These are phyloP conservation scores for Beauveria rudraprayagi DNA, from an alignment of 2,329 filamentous ascomycete species.

Conservation along the genomic window DNA sequence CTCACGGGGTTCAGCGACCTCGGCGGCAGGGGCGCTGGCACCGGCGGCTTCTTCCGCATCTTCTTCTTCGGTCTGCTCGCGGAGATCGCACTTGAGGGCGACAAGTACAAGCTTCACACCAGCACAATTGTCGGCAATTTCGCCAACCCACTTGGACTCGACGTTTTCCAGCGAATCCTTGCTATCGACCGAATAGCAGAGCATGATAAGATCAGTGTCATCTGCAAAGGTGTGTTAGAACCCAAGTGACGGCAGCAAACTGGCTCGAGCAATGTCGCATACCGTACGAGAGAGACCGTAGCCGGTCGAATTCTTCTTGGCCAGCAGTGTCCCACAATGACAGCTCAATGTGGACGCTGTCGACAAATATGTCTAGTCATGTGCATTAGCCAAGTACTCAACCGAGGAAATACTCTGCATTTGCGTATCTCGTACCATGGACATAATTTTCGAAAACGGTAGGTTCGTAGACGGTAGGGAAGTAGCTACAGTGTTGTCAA, in stretches of 20 bases:
- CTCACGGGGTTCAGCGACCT: conserved; percentile 35
- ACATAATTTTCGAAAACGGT: conserved; percentile 99
- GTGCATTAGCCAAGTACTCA: conserved; percentile 11
- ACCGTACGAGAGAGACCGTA: conserved; percentile 93
- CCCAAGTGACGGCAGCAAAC: background rate
- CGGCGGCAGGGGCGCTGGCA: conserved; percentile 27
- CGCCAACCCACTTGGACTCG: conserved; percentile 95
- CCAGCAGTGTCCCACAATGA: conserved; percentile 98
- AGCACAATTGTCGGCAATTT: conserved; percentile 96
- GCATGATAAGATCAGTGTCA: conserved; percentile 96
- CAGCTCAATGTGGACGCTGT: conserved; percentile 92
- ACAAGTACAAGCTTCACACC: conserved; percentile 92
- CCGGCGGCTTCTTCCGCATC: conserved; percentile 52
- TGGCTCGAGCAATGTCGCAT: conserved; percentile 8
- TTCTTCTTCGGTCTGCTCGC: conserved; percentile 67
- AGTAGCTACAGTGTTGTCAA: conserved; percentile 56
- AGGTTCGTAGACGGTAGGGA: conserved; percentile 96
- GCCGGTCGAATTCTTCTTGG: conserved; percentile 96
- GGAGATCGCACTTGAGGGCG: conserved; percentile 91
- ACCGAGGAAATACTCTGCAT: background rate
- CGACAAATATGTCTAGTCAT: conserved; percentile 83
- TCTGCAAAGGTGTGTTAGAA: conserved; percentile 29
- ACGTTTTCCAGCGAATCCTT: conserved; percentile 97
- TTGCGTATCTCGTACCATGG: conserved; percentile 56
- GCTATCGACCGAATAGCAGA: conserved; percentile 96